Evolutionary conservation across 2,329 filamentous ascomycete genomes (phyloP), one percentile per base, ranked within the genome.

Genomic region (Microsporum audouinii): DNA sequence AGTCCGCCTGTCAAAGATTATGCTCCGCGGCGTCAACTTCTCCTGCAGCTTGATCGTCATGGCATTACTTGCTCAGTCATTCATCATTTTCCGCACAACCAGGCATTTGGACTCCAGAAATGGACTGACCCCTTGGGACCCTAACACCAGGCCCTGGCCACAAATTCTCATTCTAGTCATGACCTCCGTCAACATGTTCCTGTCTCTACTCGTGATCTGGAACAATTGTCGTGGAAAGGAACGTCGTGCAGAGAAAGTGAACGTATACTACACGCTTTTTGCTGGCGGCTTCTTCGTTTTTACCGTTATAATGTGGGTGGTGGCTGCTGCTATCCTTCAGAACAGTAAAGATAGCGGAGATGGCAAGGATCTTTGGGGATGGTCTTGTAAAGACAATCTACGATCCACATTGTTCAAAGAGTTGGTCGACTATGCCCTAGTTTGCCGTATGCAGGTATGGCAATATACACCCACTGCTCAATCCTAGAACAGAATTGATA

Each of bases 11-110:
- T 94, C 92, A 67, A 99, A 99, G 79, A 87, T 97, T 68, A 84
- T 95, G 64, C 85, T 99, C n/a, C 88, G 94, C 66, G 88, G 90
- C 61, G 88, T 97, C 77, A 96, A 92, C 81, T 97, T 99, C 75
- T 91, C 89, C 75, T 99, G 94, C 80, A 92, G 89, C 73, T 81
- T 97, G 63, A 96, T 99, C 72, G 89, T 99, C 66, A 82, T 99
- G 62, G 81, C 91, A 64, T 92, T 99, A 84, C 79, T 99, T 60
- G 86, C 88, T 12, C 84, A 89, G n/a, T 90, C 89, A 2, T 89
- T 99, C 70, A 79, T 85, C 67, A 91, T 99, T 74, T 99, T 99
- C 84, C 90, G 94, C 73, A 83, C 91, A 57, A 96, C 94, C 62
- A 89, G 84, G 71, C 60, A 76, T 14, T 79, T 99, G 1, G 84